These are phyloP conservation scores for Aureobasidium uvarum DNA, from an alignment of 2,329 filamentous ascomycete species.

Conservation along the genomic window DNA sequence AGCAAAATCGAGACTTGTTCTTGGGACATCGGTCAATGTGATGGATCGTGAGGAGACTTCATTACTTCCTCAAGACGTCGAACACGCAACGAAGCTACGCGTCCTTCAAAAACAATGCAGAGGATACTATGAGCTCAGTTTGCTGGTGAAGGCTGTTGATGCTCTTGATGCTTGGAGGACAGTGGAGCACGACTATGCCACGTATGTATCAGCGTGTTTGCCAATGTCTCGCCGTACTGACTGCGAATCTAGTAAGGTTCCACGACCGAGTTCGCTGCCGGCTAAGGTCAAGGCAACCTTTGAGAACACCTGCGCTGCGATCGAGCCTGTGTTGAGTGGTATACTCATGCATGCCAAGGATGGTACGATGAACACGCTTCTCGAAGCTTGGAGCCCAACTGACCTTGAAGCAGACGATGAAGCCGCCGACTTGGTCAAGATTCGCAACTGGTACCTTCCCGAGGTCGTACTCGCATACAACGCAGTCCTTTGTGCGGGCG, in stretches of 20 bases:
- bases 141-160: slow-evolving; percentile 45
- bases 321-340: slow-evolving; percentile 40
- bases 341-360: slow-evolving; percentile 35
- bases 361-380: slow-evolving; percentile 28
- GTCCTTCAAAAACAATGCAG: slow-evolving; percentile 35
- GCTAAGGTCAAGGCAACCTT: slow-evolving; percentile 41
- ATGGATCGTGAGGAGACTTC: slow-evolving; percentile 32
- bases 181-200: slow-evolving; percentile 43
- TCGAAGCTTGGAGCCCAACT: not conserved
- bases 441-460: slow-evolving; percentile 78
- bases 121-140: slow-evolving; percentile 46
- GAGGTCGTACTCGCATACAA: slow-evolving; percentile 84
- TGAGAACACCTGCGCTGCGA: slow-evolving; percentile 41
- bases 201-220: not conserved
- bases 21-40: slow-evolving; percentile 45
- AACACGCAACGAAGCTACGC: slow-evolving; percentile 31
- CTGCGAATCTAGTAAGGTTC: slow-evolving; percentile 24
- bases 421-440: slow-evolving; percentile 59
- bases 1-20: slow-evolving; percentile 42
- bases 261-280: slow-evolving; percentile 31
- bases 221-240: not conserved
- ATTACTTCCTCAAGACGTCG: slow-evolving; percentile 26
- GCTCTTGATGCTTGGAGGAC: slow-evolving; percentile 46
- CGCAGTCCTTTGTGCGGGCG: slow-evolving; percentile 74
- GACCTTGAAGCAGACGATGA: slow-evolving; percentile 43